Percentiles rank a stretch among this genome's conserved stretches.
These are phyloP conservation scores for Penicillium brevicompactum DNA, from an alignment of 2,329 filamentous ascomycete species.

Conservation along the genomic window DNA sequence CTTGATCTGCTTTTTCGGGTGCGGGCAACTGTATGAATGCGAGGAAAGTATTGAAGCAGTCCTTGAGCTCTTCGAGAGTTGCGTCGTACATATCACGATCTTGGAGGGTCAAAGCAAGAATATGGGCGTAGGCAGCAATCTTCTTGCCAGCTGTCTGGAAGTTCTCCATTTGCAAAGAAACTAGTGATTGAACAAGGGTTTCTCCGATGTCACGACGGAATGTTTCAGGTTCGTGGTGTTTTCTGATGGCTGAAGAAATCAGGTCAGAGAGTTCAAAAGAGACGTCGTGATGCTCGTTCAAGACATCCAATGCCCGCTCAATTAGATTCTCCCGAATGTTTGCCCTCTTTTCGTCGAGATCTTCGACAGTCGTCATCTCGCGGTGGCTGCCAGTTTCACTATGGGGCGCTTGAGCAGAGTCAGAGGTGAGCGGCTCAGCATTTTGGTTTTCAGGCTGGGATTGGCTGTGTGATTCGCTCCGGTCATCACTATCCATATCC, in stretches of 20 bases:
- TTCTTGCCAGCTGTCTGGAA: conserved; percentile 63
- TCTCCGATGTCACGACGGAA: conserved; percentile 74
- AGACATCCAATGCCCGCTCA: conserved; percentile 85
- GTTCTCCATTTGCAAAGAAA: conserved; percentile 64
- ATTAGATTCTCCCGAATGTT: conserved; percentile 77
- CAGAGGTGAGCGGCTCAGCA: conserved; percentile 19
- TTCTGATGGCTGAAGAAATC: conserved; percentile 70
- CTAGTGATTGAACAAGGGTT: conserved; percentile 80
- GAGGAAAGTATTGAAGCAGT: conserved; percentile 74
- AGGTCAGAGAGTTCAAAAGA: conserved; percentile 91
- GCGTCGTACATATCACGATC: conserved; percentile 78
- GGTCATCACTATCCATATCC: conserved; percentile 25
- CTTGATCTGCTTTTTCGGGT: conserved; percentile 67
- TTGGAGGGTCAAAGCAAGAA: conserved; percentile 84
- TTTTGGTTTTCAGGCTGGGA: conserved; percentile 18
- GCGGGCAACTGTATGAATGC: conserved; percentile 70
- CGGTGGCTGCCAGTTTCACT: conserved; percentile 25
- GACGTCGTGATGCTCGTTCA: conserved; percentile 82
- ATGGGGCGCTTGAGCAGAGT: conserved; percentile 23
- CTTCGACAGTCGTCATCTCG: conserved; percentile 64
- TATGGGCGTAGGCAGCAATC: conserved; percentile 87
- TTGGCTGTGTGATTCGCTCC: conserved; percentile 25
- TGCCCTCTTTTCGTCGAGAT: conserved; percentile 74
- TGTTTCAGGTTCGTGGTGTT: conserved; percentile 60
- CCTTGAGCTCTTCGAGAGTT: conserved; percentile 72